phyloP scores from a whole-genome alignment of 257 asterid species.

The Catharanthus roseus region DNA sequence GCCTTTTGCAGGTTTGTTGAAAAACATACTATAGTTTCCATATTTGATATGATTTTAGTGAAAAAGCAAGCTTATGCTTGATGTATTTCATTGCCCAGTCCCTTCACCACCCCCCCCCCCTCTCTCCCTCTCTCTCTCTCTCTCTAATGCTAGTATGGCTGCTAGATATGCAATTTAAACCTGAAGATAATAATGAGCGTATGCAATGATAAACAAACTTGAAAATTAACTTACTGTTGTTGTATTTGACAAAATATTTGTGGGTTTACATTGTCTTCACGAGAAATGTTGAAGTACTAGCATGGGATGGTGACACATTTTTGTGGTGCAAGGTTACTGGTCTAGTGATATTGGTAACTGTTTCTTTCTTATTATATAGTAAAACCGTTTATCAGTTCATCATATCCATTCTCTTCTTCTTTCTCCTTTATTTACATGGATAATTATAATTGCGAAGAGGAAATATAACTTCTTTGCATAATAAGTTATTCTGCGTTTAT shows the following conservation, averaged over 20 bases:
- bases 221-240: background rate
- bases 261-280: background rate
- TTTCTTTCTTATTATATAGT: background rate
- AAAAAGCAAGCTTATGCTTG: background rate
- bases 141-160: background rate
- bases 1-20: constrained; percentile 90
- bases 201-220: background rate
- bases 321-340: background rate
- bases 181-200: background rate
- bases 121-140: no score
- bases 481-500: background rate
- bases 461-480: background rate
- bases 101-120: no score
- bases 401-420: background rate
- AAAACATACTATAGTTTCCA: background rate
- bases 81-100: background rate
- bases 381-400: background rate
- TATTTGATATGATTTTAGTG: background rate
- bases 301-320: no score
- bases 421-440: background rate
- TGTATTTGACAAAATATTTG: background rate
- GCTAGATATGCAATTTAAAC: constrained; percentile 1
- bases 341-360: background rate
- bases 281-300: no score
- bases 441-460: background rate